Base-by-base conservation (phyloP, 805 yeast species). In the Kluyveromyces nonfermentans region DNA sequence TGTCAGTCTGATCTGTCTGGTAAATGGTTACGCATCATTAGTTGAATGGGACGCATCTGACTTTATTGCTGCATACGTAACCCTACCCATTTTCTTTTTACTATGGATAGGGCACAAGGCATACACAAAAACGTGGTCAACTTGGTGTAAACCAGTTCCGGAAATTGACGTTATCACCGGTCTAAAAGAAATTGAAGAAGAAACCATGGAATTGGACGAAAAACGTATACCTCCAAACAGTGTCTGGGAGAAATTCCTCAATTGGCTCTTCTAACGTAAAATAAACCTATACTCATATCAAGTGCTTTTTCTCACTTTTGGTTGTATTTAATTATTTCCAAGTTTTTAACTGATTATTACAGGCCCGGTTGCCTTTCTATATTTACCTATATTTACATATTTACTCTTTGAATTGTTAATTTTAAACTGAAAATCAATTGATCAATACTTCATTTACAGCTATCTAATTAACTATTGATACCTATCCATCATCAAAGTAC, bases 11-110 rank as follows among this genome's bases (percentile, higher is more conserved):
- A 55, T 83, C 42, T 65, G 80, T 25, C 41, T 83, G 37, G 81
- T 88, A n/a, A 82, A 83, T 53, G 89, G 89, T 45, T 83, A 79
- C 56, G 80, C 74, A 2, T 81, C 77, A 5, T 82, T 82, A 48
- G 62, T 82, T 47, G 53, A 62, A 40, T 80, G 79, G 69, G 70
- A 68, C 12, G 72, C 61, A 1, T 60, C 74, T 6, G 80, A 79
- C 58, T 82, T 82, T 53, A 63, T 82, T 41, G 88, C 89, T 30
- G 83, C 88, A 8, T 82, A 82, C 62, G 69, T 82, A 47, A 81
- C 87, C 0, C 56, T 82, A 33, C 63, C 63, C 9, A 42, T 61
- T 5, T 59, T 61, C 57, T 59, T 74, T 3, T 63, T 64, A 4
- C 64, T 82, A 37, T 82, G 76, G 59, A 48, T 73, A 36, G 84